phyloP scores from a whole-genome alignment of 2,329 filamentous ascomycete genomes.

The Bipolaris sorokiniana region DNA sequence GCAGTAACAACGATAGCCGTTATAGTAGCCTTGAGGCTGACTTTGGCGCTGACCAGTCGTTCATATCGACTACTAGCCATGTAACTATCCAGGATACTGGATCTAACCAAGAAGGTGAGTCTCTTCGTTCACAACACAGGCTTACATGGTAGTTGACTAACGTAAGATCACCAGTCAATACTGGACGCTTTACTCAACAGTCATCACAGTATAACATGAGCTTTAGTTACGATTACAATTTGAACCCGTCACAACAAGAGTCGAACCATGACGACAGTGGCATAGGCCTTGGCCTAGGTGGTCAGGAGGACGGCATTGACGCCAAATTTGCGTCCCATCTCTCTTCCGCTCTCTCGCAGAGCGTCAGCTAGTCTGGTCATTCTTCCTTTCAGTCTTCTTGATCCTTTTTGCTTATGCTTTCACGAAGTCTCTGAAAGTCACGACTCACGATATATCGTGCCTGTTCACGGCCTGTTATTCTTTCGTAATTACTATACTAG shows the following conservation, averaged over 20 bases:
- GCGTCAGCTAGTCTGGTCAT: constrained; percentile 22
- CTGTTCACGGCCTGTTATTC: constrained; percentile 14
- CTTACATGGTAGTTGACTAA: constrained; percentile 41
- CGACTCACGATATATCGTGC: constrained; percentile 16
- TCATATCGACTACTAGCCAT: constrained; percentile 38
- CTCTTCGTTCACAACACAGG: constrained; percentile 6
- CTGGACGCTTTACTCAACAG: constrained; percentile 42
- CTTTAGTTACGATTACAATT: constrained; percentile 43
- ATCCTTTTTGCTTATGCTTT: constrained; percentile 10
- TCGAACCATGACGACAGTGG: constrained; percentile 45
- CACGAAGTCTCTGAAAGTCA: constrained; percentile 16
- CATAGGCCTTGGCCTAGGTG: constrained; percentile 43
- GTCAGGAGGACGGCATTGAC: constrained; percentile 45
- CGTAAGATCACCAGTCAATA: constrained; percentile 43
- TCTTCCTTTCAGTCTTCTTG: constrained; percentile 14
- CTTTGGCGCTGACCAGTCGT: constrained; percentile 43
- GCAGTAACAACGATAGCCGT: constrained; percentile 48
- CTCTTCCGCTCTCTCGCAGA: constrained; percentile 31
- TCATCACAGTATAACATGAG: constrained; percentile 40
- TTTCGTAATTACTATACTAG: constrained; percentile 12
- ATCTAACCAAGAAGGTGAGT: constrained; percentile 42
- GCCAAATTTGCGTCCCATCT: constrained; percentile 41
- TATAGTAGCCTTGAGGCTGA: constrained; percentile 49
- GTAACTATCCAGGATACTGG: constrained; percentile 32
- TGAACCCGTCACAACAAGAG: constrained; percentile 42